Percentiles rank a stretch among this genome's conserved stretches.
phyloP scores from a whole-genome alignment of 129 eudicot genomes.

The Flaveria trinervia region DNA sequence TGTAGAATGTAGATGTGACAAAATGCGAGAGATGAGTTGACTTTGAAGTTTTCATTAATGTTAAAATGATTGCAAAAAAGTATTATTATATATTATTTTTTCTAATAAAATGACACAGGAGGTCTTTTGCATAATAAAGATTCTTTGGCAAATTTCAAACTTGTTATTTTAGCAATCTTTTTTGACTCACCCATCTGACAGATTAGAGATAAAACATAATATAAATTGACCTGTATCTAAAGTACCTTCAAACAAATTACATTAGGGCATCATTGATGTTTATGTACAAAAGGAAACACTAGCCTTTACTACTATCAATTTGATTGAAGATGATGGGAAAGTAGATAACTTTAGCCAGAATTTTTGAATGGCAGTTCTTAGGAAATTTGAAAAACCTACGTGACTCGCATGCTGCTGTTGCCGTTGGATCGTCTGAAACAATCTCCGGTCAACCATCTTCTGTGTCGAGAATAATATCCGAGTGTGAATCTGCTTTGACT shows the following conservation, averaged over 20 bases:
- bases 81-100: background rate
- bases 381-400: slow-evolving; percentile 94
- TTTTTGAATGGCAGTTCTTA: slow-evolving; percentile 57
- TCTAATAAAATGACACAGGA: background rate
- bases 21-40: no score
- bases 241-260: background rate
- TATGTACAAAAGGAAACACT: background rate
- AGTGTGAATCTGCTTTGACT: slow-evolving; percentile 89
- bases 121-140: background rate
- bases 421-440: slow-evolving; percentile 86
- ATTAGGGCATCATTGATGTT: background rate
- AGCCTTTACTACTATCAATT: background rate
- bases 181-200: background rate
- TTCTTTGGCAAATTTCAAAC: background rate
- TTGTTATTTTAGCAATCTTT: background rate
- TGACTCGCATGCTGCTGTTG: slow-evolving; percentile 96
- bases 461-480: slow-evolving; percentile 81
- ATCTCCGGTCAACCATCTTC: slow-evolving; percentile 86
- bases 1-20: no score
- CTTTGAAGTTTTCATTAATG: background rate
- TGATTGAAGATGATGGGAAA: background rate
- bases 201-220: background rate
- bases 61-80: no score
- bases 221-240: slow-evolving; percentile 1
- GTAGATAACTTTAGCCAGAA: background rate